phyloP scores from a whole-genome alignment of 345 rosid species.

The Cardamine resedifolia region DNA sequence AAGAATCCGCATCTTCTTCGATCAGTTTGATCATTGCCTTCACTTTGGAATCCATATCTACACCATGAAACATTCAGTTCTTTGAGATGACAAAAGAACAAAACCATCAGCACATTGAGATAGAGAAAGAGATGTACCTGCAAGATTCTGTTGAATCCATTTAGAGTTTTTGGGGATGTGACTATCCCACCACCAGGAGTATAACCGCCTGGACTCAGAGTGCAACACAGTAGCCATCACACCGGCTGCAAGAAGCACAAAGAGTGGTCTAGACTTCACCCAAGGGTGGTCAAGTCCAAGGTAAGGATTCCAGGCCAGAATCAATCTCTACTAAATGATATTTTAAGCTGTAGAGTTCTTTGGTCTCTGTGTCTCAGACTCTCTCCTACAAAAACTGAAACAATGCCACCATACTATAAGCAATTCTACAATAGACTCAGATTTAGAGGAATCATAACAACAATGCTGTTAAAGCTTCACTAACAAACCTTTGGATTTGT shows the following conservation, averaged over 20 bases:
- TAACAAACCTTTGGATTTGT: conserved; percentile 15
- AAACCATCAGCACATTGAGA: too few species aligned
- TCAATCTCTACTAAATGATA: conserved; percentile 28
- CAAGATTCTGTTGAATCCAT: conserved; percentile 98
- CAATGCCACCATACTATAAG: conserved; percentile 16
- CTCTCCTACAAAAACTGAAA: conserved; percentile 32
- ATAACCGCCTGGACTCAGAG: conserved; percentile 65
- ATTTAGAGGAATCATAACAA: background rate
- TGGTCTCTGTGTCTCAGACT: background rate
- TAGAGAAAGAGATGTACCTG: conserved; percentile 56
- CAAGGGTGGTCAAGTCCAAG: conserved; percentile 48
- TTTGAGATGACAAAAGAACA: too few species aligned
- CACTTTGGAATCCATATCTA: conserved; percentile 95
- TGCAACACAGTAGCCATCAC: conserved; percentile 64
- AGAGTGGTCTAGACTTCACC: conserved; percentile 63
- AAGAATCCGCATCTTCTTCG: conserved; percentile 99
- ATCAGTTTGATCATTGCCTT: conserved; percentile 93
- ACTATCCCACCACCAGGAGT: conserved; percentile 99
- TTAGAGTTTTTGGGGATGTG: conserved; percentile 97
- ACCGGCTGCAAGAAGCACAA: conserved; percentile 49
- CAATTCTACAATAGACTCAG: background rate
- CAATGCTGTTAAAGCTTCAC: background rate
- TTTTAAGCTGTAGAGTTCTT: background rate
- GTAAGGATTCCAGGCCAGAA: conserved; percentile 73
- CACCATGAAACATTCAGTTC: too few species aligned